Base-by-base conservation (phyloP, 176 grass and related monocot species). In the Musa itinerans region DNA sequence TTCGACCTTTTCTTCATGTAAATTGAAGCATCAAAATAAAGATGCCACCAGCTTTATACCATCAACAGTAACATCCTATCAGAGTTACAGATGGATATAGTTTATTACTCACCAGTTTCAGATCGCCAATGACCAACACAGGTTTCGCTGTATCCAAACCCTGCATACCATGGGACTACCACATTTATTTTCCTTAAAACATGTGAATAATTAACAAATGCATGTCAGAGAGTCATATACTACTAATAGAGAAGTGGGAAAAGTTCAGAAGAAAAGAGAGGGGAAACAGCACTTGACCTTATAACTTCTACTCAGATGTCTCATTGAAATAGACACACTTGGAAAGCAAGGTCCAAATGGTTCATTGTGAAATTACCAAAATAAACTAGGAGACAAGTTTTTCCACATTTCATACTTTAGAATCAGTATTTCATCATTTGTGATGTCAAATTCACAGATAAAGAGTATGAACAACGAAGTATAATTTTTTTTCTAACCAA, bases 101-200 rank as follows among this genome's bases (percentile, higher is more conserved):
- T 43, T 80, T 57, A 48, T 8, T 88, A 73, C 81, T 80, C 34
- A 91, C 88, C 78, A 99, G 85, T 52, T 92, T 91, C 67, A 87
- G 61, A 78, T 91, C 76, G 75, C 90, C 88, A 17, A 94, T 50
- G 70, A 26, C 51, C 80, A 94, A 80, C n/a, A 79, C 85, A 16
- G 90, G 90, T 78, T 72, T 87, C 20, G 65, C 53, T 74, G 90
- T 91, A 78, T 99, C 84, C 83, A 99, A 81, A 74, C 88, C 95
- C 90, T 99, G 68, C 72, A 87, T 66, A 85, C 69, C n/a, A 74
- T 50, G 49, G 8, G 73, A 50, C 22, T 50, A 43, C 11, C 25
- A 13, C 16, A 72, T 74, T 74, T 27, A 9, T 8, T 57, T 58
- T 26, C 53, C 11, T 69, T 65, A 24, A 50, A 74, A 72, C 19